Evolutionary conservation across 352 stramenopile species (phyloP), one percentile per base, ranked within the genome.

Genomic region (Phytopythium helicoides): DNA sequence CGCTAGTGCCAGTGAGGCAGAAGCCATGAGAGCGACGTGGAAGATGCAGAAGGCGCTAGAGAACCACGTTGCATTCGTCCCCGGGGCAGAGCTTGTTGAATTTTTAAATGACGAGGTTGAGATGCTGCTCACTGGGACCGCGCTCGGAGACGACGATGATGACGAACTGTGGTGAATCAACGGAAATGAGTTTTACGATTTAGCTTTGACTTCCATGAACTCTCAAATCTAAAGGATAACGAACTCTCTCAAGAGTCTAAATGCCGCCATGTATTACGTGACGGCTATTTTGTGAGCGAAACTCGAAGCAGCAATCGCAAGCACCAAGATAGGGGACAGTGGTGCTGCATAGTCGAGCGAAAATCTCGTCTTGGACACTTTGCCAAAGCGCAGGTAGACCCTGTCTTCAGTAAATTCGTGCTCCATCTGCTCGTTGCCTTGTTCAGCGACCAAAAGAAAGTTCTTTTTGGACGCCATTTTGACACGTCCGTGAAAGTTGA

Each of bases 401-500:
- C 38, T 68, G 12, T 81, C 71, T 7, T 81, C 71, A 18, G 62
- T 62, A 58, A 78, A 78, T 42, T 79, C 65, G 8, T 68, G 59
- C 42, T 86, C 76, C 37, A 79, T 80, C 25, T 71, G 62, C 16
- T 84, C 66, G 36, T 82, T 82, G 26, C 67, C 79, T 12, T 85
- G 66, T 23, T 76, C 72, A 0, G 66, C 60, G 2, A 87, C 73
- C 2, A 97, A 66, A 26, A 95, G 51, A 45, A 97, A 96, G 53
- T 97, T 96, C 60, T 97, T 97, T 50, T 97, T 96, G n/a, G 82
- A 94, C n/a, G 87, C 73, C 19, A 89, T 54, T 53, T 95, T 95
- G 6, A 95, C 88, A 28, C 88, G 83, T 6, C 88, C 88, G 38
- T 93, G 72, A 56, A 97, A 97, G 55, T 94, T 94, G 48, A 97